Percentiles rank a stretch among this genome's conserved stretches.
These are phyloP conservation scores for Nothophytophthora sp. DNA, from an alignment of 352 stramenopile species.

Conservation along the genomic window DNA sequence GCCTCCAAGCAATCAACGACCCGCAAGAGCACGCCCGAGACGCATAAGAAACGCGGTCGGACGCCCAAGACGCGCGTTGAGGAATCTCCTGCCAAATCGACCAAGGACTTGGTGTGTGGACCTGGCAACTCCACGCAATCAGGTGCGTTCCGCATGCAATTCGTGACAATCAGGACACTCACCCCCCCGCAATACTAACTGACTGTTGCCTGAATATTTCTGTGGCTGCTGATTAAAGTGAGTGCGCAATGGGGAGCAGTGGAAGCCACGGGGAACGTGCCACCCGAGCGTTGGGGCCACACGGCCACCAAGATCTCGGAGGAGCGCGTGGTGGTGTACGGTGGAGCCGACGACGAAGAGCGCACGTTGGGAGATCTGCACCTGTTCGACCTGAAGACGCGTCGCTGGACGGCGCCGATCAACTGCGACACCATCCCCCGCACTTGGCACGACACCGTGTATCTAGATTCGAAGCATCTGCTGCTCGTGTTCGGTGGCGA, in stretches of 20 bases:
- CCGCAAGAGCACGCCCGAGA: slow-evolving; percentile 36
- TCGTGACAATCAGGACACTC: too few relatives aligned
- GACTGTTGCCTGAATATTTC: too few relatives aligned
- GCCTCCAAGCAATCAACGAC: slow-evolving; percentile 29
- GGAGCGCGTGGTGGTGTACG: slow-evolving; percentile 90
- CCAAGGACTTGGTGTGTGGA: slow-evolving; percentile 15
- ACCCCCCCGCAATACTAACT: too few relatives aligned
- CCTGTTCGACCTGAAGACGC: slow-evolving; percentile 81
- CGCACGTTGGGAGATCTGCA: slow-evolving; percentile 83
- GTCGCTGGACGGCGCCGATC: slow-evolving; percentile 76
- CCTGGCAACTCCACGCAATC: slow-evolving; percentile 9
- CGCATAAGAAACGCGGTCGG: slow-evolving; percentile 42
- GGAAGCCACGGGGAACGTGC: slow-evolving; percentile 28
- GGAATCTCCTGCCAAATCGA: slow-evolving; percentile 19
- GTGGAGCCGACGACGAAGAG: slow-evolving; percentile 89
- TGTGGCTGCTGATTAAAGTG: too few relatives aligned
- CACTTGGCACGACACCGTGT: slow-evolving; percentile 93
- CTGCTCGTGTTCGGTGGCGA: slow-evolving; percentile 94
- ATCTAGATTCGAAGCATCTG: slow-evolving; percentile 84
- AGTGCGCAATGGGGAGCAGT: slow-evolving; percentile 48
- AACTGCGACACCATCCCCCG: slow-evolving; percentile 90
- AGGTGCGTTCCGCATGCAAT: too few relatives aligned
- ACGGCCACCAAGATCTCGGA: slow-evolving; percentile 89
- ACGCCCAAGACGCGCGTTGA: slow-evolving; percentile 24
- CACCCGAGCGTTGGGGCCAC: slow-evolving; percentile 87